Evolutionary conservation across 1,284 basidiomycete species (phyloP).

Genomic region (Entoloma clypeatum): DNA sequence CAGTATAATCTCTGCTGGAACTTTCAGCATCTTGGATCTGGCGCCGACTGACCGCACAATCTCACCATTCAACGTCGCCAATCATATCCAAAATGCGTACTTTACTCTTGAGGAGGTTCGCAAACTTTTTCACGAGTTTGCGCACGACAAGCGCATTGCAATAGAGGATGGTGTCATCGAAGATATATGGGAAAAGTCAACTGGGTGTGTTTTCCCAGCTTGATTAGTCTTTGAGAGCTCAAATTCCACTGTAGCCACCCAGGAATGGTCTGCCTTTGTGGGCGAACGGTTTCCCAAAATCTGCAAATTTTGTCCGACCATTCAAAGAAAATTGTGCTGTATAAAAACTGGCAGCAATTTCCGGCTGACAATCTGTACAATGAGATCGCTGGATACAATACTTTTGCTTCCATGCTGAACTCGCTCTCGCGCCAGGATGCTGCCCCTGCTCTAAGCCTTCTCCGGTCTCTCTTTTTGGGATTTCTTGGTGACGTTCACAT

Average conservation of each 20-base stretch:
- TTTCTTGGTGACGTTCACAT: constrained; percentile 11
- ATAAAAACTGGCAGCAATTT: constrained; percentile 9
- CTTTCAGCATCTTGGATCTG: constrained; percentile 13
- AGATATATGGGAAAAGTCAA: constrained; percentile 14
- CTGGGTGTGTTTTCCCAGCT: constrained; percentile 12
- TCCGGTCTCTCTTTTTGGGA: constrained; percentile 15
- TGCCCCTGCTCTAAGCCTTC: constrained; percentile 11
- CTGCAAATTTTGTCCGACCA: constrained; percentile 2
- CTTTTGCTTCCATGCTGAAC: constrained; percentile 14
- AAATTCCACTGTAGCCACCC: constrained; percentile 13
- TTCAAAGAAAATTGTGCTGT: constrained; percentile 5
- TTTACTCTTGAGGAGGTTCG: constrained; percentile 11
- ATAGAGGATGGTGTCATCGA: constrained; percentile 12
- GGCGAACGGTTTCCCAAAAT: constrained; percentile 10
- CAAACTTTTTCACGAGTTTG: constrained; percentile 13
- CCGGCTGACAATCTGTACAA: constrained; percentile 4
- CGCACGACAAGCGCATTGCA: constrained; percentile 4
- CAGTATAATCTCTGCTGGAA: no score
- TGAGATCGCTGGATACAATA: constrained; percentile 8
- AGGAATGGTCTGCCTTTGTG: constrained; percentile 18
- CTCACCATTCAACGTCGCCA: constrained; percentile 13
- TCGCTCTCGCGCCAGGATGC: constrained; percentile 12
- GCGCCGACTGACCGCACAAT: constrained; percentile 1
- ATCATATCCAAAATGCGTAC: constrained; percentile 11
- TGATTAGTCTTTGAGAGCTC: constrained; percentile 7